These are phyloP conservation scores for Boletus rubropictus DNA, from an alignment of 768 basidiomycete genomes.

Conservation along the genomic window DNA sequence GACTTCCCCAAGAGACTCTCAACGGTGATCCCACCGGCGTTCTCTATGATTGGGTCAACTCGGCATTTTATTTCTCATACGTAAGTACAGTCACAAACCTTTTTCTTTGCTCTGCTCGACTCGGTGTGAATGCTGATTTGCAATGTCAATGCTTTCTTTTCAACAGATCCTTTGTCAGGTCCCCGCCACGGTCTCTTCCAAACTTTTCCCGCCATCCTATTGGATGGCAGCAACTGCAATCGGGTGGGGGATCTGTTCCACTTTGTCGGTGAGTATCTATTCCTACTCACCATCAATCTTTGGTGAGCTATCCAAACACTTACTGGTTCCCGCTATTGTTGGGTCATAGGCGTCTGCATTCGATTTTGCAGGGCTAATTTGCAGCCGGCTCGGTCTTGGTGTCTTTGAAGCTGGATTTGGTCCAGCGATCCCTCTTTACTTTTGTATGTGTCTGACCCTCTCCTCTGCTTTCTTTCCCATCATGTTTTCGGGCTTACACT, in stretches of 20 bases:
- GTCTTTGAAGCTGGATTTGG: constrained; percentile 76
- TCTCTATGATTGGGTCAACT: constrained; percentile 70
- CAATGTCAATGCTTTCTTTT: not conserved
- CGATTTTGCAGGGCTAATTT: constrained; percentile 53
- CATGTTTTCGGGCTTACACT: not conserved
- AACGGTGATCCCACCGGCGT: constrained; percentile 60
- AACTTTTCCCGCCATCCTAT: constrained; percentile 59
- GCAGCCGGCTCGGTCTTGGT: constrained; percentile 58
- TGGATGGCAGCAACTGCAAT: constrained; percentile 63
- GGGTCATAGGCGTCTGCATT: constrained; percentile 53
- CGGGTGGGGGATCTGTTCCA: constrained; percentile 74
- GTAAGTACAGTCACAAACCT: constrained; percentile 32
- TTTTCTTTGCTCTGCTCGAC: not conserved
- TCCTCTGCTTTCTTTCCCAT: not conserved
- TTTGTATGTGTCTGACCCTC: constrained; percentile 44
- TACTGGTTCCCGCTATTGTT: not conserved
- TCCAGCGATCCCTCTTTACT: constrained; percentile 72
- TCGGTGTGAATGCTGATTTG: not conserved
- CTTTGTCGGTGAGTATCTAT: constrained; percentile 49
- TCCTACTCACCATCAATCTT: not conserved
- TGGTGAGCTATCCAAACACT: not conserved
- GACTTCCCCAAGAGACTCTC: constrained; percentile 60
- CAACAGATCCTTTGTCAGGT: constrained; percentile 62
- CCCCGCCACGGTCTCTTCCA: constrained; percentile 60
- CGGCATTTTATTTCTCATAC: constrained; percentile 75